phyloP scores from a whole-genome alignment of 345 rosid genomes.

The Lepidium sativum region DNA sequence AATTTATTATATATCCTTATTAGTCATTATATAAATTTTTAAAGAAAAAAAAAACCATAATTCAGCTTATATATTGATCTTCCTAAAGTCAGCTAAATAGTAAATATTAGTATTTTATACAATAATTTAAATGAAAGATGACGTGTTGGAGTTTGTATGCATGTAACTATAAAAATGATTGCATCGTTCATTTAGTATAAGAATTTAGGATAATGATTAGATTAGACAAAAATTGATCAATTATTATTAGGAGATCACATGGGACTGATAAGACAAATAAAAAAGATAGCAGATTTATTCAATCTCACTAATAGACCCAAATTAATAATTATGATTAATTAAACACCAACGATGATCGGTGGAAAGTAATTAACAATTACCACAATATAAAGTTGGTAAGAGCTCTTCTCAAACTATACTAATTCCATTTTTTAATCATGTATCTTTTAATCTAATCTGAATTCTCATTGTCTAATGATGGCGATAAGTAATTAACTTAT shows the following conservation, averaged over 20 bases:
- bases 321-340: neutral
- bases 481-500: neutral
- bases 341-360: constrained; percentile 11
- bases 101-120: constrained; percentile 2
- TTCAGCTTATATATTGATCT: constrained; percentile 8
- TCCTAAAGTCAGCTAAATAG: constrained; percentile 8
- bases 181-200: constrained; percentile 13
- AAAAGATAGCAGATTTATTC: neutral
- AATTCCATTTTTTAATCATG: neutral
- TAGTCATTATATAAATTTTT: too few relatives aligned
- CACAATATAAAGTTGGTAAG: constrained; percentile 12
- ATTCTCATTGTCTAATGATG: neutral
- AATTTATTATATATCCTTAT: too few relatives aligned
- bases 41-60: too few relatives aligned
- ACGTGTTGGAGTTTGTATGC: constrained; percentile 19
- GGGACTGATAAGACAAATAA: neutral
- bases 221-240: constrained; percentile 14
- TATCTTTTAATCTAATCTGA: neutral
- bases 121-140: neutral
- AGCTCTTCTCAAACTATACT: constrained; percentile 1
- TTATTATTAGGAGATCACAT: constrained; percentile 19
- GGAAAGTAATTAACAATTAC: constrained; percentile 1
- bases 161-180: constrained; percentile 18
- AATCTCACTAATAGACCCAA: neutral
- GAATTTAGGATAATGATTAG: constrained; percentile 22